Evolutionary conservation across 2,329 filamentous ascomycete genomes (phyloP), one percentile per base, ranked within the genome.

Genomic region (Periconia macrospinosa): DNA sequence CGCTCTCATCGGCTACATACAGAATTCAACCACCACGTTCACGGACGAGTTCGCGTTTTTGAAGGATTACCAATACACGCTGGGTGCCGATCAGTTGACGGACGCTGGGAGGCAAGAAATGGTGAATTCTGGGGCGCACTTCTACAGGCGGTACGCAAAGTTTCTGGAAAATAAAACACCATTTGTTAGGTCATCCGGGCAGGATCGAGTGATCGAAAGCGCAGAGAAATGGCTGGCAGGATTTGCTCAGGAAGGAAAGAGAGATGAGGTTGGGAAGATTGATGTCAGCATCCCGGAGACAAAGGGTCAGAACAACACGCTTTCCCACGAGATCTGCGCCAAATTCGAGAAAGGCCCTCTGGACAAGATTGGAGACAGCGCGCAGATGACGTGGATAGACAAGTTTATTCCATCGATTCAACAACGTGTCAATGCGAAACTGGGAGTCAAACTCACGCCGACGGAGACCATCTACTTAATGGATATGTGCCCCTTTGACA

Each of bases 401-500:
- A 77, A 82, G 6, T 95, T 94, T 68, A 79, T 85, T 1, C 83
- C 85, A 0, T 74, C 84, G 0, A 90, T 96, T 59, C 81, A 82
- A n/a, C 72, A 79, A 2, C 85, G 90, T 8, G 74, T 96, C 41
- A 91, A 92, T 67, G 64, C 75, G 14, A 83, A 87, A 55, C 79
- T 97, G 0, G 88, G 89, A 2, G 86, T 83, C 6, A 85, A 88
- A 56, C 71, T 96, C 41, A 83, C 82, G 2, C 68, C 79, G 13
- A 66, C 76, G 1, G 86, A 93, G 33, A 84, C 86, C 1, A 78
- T 92, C 52, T 83, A 82, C 53, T 70, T 97, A 33, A 96, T 97
- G 91, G 91, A 96, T 64, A 79, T 96, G 55, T 97, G 92, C 66
- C 87, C 92, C 0, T 96, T 91, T 75, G 83, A 88, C 61, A 93